phyloP scores from a whole-genome alignment of 1,284 basidiomycete genomes.

The Mycosarcoma mackinlayi region DNA sequence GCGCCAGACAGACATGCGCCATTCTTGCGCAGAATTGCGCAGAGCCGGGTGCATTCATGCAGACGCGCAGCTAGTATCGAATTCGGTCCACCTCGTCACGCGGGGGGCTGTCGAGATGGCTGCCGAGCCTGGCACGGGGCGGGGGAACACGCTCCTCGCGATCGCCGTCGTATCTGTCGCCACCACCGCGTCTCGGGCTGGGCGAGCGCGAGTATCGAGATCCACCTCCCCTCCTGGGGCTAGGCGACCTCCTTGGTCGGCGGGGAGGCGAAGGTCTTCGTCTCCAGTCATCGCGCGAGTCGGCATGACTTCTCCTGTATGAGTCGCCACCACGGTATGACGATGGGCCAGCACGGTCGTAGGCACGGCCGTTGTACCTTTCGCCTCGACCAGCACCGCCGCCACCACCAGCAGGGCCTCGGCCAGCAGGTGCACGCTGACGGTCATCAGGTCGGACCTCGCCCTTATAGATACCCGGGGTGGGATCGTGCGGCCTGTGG shows the following conservation, averaged over 20 bases:
- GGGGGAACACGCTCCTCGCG: slow-evolving; percentile 38
- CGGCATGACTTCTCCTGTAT: slow-evolving; percentile 36
- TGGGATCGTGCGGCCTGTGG: slow-evolving; percentile 89
- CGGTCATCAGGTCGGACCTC: slow-evolving; percentile 60
- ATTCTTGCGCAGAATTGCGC: too few species aligned
- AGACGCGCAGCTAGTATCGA: slow-evolving; percentile 24
- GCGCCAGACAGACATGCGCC: too few species aligned
- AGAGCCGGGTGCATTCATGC: too few species aligned
- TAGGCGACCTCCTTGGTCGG: slow-evolving; percentile 34
- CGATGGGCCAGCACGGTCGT: slow-evolving; percentile 21
- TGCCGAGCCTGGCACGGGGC: slow-evolving; percentile 38
- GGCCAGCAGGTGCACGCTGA: slow-evolving; percentile 14
- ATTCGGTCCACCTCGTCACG: slow-evolving; percentile 50
- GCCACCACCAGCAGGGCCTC: slow-evolving; percentile 6
- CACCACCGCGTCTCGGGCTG: slow-evolving; percentile 32
- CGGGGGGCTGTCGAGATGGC: slow-evolving; percentile 51
- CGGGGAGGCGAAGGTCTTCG: slow-evolving; percentile 46
- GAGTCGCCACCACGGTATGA: slow-evolving; percentile 39
- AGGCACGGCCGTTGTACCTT: slow-evolving; percentile 38
- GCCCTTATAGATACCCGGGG: slow-evolving; percentile 87
- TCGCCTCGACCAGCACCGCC: slow-evolving; percentile 9
- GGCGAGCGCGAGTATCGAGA: slow-evolving; percentile 44
- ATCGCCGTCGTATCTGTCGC: slow-evolving; percentile 20
- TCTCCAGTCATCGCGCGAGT: slow-evolving; percentile 55
- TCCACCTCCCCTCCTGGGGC: slow-evolving; percentile 30